phyloP scores from a whole-genome alignment of 441 rosid genomes.

The Melianthus villosus region DNA sequence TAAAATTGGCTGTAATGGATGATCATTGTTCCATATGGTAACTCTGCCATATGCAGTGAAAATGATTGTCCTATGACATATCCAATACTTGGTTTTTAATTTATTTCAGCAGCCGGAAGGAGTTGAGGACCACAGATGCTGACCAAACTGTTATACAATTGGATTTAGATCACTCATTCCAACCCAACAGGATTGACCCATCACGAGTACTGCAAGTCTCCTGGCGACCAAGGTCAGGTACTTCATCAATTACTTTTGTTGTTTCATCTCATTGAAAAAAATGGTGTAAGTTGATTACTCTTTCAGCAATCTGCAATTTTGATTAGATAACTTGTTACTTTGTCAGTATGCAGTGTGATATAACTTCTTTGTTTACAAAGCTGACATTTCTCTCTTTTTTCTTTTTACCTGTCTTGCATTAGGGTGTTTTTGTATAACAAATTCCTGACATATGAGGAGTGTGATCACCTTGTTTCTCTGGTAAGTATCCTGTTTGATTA shows the following conservation, averaged over 20 bases:
- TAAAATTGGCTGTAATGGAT: too few species aligned
- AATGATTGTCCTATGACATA: slow-evolving; percentile 1
- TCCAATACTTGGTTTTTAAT: background rate
- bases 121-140: slow-evolving; percentile 33
- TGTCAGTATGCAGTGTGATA: too few species aligned
- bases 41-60: background rate
- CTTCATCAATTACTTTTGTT: slow-evolving; percentile 9
- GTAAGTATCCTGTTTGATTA: slow-evolving; percentile 17
- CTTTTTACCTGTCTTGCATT: slow-evolving; percentile 14
- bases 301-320: background rate
- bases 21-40: background rate
- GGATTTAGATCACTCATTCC: slow-evolving; percentile 20
- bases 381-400: too few species aligned
- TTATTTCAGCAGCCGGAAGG: slow-evolving; percentile 42
- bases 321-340: slow-evolving; percentile 1
- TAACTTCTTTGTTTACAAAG: slow-evolving; percentile 7
- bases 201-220: slow-evolving; percentile 54
- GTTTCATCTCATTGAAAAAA: background rate
- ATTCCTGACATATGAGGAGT: slow-evolving; percentile 57
- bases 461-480: slow-evolving; percentile 56
- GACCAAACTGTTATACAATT: slow-evolving; percentile 9
- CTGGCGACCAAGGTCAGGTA: slow-evolving; percentile 99
- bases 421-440: slow-evolving; percentile 66
- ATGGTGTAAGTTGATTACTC: background rate
- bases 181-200: slow-evolving; percentile 35